These are phyloP conservation scores for Trametes polyzona DNA, from an alignment of 1,284 basidiomycete genomes.

Conservation along the genomic window DNA sequence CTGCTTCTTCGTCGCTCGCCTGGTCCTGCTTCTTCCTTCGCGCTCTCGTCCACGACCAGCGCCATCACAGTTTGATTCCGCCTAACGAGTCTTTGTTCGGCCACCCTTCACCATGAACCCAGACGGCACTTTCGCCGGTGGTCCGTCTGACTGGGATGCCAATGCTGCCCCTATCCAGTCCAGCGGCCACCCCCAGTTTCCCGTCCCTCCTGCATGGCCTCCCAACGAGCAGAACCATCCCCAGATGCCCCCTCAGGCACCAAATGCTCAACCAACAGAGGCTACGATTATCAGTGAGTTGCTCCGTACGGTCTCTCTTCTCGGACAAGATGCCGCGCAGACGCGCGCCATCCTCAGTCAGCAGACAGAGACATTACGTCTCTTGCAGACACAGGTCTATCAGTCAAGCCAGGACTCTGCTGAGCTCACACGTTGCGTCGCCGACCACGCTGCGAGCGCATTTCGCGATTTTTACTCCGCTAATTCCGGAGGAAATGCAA, in stretches of 20 bases:
- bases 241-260: background rate
- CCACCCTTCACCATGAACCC: no score
- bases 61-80: background rate
- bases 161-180: background rate
- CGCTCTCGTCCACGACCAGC: background rate
- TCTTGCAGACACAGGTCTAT: background rate
- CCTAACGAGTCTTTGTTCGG: background rate
- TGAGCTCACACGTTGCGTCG: slow-evolving; percentile 1
- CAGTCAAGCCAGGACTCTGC: background rate
- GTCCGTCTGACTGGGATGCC: no score
- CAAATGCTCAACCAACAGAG: background rate
- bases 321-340: no score
- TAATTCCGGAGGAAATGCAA: no score
- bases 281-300: background rate
- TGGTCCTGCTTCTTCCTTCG: background rate
- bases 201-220: background rate
- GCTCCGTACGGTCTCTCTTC: background rate
- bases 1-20: background rate
- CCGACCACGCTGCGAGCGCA: background rate
- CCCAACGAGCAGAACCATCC: background rate
- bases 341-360: background rate
- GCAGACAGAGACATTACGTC: background rate
- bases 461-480: background rate
- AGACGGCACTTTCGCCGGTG: background rate
- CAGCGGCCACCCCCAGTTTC: background rate